These are phyloP conservation scores for Capsella rubella DNA, from an alignment of 441 rosid genomes.

Conservation along the genomic window DNA sequence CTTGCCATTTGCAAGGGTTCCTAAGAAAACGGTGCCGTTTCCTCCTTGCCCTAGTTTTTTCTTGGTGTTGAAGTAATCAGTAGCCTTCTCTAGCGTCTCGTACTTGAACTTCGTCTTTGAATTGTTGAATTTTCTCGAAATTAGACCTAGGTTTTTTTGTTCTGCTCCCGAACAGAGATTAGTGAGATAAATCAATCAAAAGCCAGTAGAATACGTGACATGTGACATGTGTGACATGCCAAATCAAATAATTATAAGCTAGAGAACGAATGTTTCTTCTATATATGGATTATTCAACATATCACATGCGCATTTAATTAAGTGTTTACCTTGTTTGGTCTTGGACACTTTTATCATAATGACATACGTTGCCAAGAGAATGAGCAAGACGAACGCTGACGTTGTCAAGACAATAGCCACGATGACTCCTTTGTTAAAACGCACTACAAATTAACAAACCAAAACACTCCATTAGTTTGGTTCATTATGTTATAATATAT, in stretches of 20 bases:
- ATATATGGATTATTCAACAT: background rate
- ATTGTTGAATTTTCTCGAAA: constrained; percentile 51
- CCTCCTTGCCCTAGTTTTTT: constrained; percentile 84
- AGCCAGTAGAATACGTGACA: too few relatives aligned
- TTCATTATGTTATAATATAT: background rate
- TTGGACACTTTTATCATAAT: constrained; percentile 49
- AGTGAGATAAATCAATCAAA: background rate
- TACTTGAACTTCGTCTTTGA: constrained; percentile 65
- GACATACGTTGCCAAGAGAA: constrained; percentile 54
- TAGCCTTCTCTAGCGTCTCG: constrained; percentile 83
- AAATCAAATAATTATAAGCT: constrained; percentile 1
- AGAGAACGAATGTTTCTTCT: constrained; percentile 7
- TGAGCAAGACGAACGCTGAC: constrained; percentile 58
- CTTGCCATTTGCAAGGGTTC: constrained; percentile 64
- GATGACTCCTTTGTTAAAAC: constrained; percentile 45
- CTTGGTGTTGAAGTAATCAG: constrained; percentile 62
- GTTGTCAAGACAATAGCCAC: constrained; percentile 56
- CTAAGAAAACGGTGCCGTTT: constrained; percentile 72
- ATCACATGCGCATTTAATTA: background rate
- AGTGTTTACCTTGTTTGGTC: constrained; percentile 60
- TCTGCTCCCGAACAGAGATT: constrained; percentile 41
- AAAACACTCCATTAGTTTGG: background rate
- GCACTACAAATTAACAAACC: constrained; percentile 46
- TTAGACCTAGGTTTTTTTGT: constrained; percentile 48
- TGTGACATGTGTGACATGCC: background rate